Conservation (phyloP, 2,329 filamentous ascomycete species). For the Apiospora kogelbergensis region DNA sequence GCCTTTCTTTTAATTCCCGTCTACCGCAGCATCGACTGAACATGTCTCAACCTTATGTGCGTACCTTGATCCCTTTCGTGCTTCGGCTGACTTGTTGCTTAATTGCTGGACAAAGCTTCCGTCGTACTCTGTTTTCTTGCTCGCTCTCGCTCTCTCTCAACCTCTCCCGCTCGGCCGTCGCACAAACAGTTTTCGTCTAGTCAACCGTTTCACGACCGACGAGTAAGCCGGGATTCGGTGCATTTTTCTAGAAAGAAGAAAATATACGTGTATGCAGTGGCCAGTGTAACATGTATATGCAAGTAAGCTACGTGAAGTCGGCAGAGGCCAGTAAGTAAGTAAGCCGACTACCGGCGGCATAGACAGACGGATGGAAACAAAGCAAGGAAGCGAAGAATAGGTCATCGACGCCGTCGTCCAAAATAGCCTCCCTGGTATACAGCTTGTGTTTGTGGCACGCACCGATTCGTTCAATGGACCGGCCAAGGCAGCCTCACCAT, state of each 20-base stretch:
- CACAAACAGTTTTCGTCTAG: slow-evolving; percentile 2
- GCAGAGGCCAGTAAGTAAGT: not conserved
- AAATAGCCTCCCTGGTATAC: not conserved
- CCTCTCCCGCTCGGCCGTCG: not conserved
- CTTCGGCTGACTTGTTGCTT: not conserved
- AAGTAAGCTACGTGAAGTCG: not conserved
- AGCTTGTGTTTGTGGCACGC: slow-evolving; percentile 4
- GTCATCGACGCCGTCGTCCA: not conserved
- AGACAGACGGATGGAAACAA: not conserved
- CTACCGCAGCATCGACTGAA: not conserved
- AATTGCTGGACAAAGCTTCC: not conserved
- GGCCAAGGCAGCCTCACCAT: not conserved
- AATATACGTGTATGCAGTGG: not conserved
- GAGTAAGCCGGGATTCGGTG: not conserved
- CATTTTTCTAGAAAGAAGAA: not conserved
- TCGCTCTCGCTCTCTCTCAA: not conserved
- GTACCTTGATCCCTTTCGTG: not conserved
- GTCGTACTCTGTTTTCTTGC: not conserved
- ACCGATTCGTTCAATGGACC: not conserved
- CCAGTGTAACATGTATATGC: not conserved
- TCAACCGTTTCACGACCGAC: slow-evolving; percentile 2
- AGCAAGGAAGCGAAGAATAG: not conserved
- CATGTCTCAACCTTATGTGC: slow-evolving; percentile 4
- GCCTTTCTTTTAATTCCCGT: not conserved
- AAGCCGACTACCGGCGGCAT: not conserved